These are phyloP conservation scores for Chrysophaeum taylorii DNA, from an alignment of 352 stramenopile species.

Conservation along the genomic window DNA sequence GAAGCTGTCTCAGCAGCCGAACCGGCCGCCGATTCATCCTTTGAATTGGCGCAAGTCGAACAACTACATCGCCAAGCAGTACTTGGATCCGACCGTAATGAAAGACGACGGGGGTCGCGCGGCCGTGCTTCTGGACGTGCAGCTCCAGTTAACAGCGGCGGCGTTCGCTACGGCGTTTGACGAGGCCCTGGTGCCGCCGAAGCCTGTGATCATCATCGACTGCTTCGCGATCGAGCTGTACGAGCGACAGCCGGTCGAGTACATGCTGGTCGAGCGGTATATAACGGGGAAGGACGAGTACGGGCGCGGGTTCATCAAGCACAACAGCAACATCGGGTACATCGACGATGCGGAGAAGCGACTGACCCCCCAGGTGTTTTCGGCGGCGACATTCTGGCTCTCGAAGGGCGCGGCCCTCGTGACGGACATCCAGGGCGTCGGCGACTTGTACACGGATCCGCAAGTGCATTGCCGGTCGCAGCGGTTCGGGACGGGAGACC, in stretches of 20 bases:
- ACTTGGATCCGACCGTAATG: neutral
- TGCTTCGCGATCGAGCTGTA: conserved; percentile 55
- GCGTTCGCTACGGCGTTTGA: conserved; percentile 25
- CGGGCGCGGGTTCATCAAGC: conserved; percentile 47
- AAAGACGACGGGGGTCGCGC: neutral
- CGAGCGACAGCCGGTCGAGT: conserved; percentile 37
- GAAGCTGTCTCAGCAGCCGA: conserved; percentile 41
- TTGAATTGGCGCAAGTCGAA: conserved; percentile 41
- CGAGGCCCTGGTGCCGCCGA: conserved; percentile 40
- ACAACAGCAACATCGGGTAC: conserved; percentile 59
- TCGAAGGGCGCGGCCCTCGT: conserved; percentile 77
- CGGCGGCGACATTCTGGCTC: conserved; percentile 80
- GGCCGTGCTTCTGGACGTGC: neutral
- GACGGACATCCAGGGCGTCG: conserved; percentile 85
- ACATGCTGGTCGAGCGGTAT: conserved; percentile 52
- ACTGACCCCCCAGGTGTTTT: conserved; percentile 70
- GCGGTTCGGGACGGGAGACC: conserved; percentile 25
- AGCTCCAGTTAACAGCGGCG: neutral
- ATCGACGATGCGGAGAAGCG: conserved; percentile 44
- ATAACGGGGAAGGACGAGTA: conserved; percentile 47
- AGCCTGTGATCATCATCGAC: conserved; percentile 54
- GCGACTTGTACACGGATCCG: conserved; percentile 88
- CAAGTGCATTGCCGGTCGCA: conserved; percentile 69
- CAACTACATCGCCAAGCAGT: conserved; percentile 50
- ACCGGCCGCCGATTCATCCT: conserved; percentile 27